Evolutionary conservation across 1,284 basidiomycete genomes (phyloP).

Genomic region (Vanrija sp.): DNA sequence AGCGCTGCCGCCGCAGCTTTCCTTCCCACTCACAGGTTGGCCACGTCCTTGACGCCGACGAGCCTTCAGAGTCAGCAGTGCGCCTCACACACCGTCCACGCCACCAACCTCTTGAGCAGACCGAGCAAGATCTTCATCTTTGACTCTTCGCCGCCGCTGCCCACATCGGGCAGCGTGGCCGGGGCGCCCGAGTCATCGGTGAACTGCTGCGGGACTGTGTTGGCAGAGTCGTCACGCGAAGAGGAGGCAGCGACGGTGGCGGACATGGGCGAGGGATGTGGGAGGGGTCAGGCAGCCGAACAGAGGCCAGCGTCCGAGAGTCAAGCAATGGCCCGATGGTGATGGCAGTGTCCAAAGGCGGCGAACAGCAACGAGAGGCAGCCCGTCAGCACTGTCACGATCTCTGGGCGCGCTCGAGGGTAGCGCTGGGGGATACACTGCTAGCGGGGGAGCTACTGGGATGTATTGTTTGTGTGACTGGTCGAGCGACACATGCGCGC

Average conservation of each 20-base stretch:
- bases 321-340: neutral
- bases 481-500: too few species aligned
- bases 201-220: conserved; percentile 29
- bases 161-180: conserved; percentile 65
- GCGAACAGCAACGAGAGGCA: too few species aligned
- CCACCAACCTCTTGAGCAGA: conserved; percentile 75
- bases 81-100: neutral
- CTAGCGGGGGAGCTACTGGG: too few species aligned
- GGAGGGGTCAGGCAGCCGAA: neutral
- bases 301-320: too few species aligned
- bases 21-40: conserved; percentile 65
- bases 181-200: conserved; percentile 51
- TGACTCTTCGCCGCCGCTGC: conserved; percentile 72
- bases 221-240: neutral
- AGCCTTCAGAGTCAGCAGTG: conserved; percentile 25
- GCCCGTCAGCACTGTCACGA: too few species aligned
- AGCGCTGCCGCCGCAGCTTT: neutral
- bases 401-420: too few species aligned
- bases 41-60: conserved; percentile 78
- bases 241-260: neutral
- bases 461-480: too few species aligned
- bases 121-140: conserved; percentile 86
- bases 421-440: too few species aligned
- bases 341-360: neutral
- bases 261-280: neutral